Evolutionary conservation across 2,329 filamentous ascomycete genomes (phyloP), one percentile per base, ranked within the genome.

Genomic region (Pseudogymnoascus sp.): DNA sequence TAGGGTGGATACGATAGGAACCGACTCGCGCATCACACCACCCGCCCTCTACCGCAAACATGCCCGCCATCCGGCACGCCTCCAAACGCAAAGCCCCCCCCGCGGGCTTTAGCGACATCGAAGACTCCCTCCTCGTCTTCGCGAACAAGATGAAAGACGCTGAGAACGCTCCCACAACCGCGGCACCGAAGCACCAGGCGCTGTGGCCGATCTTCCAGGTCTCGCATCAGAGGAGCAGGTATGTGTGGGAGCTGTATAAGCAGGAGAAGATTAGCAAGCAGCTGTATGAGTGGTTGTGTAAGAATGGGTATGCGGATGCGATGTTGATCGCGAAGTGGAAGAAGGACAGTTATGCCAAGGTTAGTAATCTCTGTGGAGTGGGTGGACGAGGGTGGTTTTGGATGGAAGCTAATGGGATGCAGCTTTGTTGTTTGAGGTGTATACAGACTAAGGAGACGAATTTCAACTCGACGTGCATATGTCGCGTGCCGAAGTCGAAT

Each of bases 391-490:
- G n/a, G n/a, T n/a, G n/a, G n/a, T n/a, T n/a, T n/a, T n/a, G n/a
- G 11, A 12, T 23, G 21, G 11, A 14, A 12, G 16, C 61, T 62
- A 60, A 62, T 40, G 12, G 2, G 23, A 18, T 62, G 35, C 71
- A 94, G 90, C 79, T 99, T 47, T 99, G 94, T 77, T 99, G 94
- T 75, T 80, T 97, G 63, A 86, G 92, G 66, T 99, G 94, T 76
- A 93, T 99, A 63, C 94, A 99, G 77, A 97, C 94, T n/a, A 97
- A 97, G 77, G 94, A 99, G 80, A 99, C 94, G 31, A 99, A 99
- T 76, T 99, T 97, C 80, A 94, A 93, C 76, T 90, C 91, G 67
- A 99, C 93, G 0, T 99, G 94, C 75, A 94, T 99, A 72, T 99
- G 94, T 75, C 90, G 94, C 61, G 93, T 99, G 60, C 94, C 94